Conservation (phyloP, 1,284 basidiomycete species). For the Austroboletus novae-zelandiae region DNA sequence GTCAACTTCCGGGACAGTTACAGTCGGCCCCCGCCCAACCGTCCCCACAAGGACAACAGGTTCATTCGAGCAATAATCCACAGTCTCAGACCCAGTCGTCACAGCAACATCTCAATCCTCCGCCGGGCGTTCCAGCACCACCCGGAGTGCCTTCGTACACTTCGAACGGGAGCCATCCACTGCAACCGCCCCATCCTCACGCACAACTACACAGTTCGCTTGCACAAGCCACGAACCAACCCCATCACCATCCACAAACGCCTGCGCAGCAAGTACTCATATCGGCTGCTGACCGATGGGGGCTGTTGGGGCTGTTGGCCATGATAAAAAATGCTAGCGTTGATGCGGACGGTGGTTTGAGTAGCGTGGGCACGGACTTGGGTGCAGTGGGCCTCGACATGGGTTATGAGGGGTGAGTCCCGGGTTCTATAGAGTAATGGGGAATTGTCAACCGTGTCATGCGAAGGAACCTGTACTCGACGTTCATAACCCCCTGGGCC, state of each 20-base stretch:
- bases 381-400: slow-evolving; percentile 93
- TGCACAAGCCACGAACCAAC: slow-evolving; percentile 28
- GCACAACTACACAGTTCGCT: slow-evolving; percentile 31
- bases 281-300: slow-evolving; percentile 95
- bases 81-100: slow-evolving; percentile 26
- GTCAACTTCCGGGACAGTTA: slow-evolving; percentile 29
- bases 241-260: slow-evolving; percentile 67
- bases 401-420: slow-evolving; percentile 74
- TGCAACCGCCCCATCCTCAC: slow-evolving; percentile 34
- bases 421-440: slow-evolving; percentile 19
- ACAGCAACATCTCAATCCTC: slow-evolving; percentile 44
- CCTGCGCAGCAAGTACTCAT: slow-evolving; percentile 94
- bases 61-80: slow-evolving; percentile 30
- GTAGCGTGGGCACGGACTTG: slow-evolving; percentile 90
- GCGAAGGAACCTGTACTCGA: slow-evolving; percentile 77
- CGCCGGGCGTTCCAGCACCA: slow-evolving; percentile 51
- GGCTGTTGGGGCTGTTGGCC: slow-evolving; percentile 83
- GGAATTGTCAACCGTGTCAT: slow-evolving; percentile 21
- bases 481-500: slow-evolving; percentile 97
- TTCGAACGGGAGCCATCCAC: slow-evolving; percentile 42
- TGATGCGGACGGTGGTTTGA: slow-evolving; percentile 83
- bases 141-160: slow-evolving; percentile 38
- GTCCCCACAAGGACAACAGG: slow-evolving; percentile 38
- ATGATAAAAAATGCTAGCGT: slow-evolving; percentile 83
- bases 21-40: slow-evolving; percentile 29